Base-by-base conservation (phyloP, 129 eudicot genomes). In the Lonicera japonica region DNA sequence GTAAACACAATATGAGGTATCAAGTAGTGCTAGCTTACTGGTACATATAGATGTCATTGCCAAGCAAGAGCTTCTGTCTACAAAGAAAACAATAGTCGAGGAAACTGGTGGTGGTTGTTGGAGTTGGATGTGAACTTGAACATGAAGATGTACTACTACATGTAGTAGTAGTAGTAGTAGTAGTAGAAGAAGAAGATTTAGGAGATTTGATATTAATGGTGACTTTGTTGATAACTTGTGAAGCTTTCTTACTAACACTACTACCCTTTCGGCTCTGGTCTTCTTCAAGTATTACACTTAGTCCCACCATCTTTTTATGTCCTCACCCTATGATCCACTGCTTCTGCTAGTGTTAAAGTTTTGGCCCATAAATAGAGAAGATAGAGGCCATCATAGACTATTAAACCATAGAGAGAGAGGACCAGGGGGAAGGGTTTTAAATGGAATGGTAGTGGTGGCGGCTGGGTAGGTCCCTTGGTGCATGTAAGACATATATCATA, bases 1-100 rank as follows among this genome's bases (percentile, higher is more conserved):
- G 15, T 45, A 11, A 45, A 45, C 15, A 10, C 15, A 10, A 15
- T 10, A 15, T 45, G 51, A 11, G n/a, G 13, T 2, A 10, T 45
- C 1, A 11, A 11, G 51, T 1, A 10, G 51, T 45, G 51, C 8
- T 15, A 15, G 48, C 70, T 62, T 65, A 73, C 78, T 66, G 52
- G 78, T 73, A 73, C 73, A 73, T 73, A 51, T 73, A 73, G 78
- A 73, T 73, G 56, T 73, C 78, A 52, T 73, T 43, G 40, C 16
- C 36, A 18, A 58, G 73, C 57, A 60, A 60, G 57, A 73, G 78
- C 15, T 24, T 53, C n/a, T 16, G 38, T 12, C 54, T 23, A 52
- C 78, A 73, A 3, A 73, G 68, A 34, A 73, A 73, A 52, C 78
- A 73, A 1, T 16, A 39, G 21, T 73, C 63, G 19, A 73, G 78